Conservation (phyloP, 2,329 filamentous ascomycete genomes). For the Endoconidiophora laricicola region DNA sequence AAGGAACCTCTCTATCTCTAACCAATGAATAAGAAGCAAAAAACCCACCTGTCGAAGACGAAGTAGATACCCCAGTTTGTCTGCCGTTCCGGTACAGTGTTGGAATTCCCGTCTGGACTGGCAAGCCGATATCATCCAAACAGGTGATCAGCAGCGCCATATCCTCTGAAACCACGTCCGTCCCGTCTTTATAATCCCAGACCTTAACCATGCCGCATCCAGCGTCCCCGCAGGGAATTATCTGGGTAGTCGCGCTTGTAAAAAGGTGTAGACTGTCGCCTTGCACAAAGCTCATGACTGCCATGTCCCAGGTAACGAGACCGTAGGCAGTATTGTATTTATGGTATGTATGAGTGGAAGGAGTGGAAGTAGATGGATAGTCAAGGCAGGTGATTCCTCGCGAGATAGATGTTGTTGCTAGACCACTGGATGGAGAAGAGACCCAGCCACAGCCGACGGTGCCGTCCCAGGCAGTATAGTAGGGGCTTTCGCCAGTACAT, state of each 20-base stretch:
- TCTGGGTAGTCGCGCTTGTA: slow-evolving; percentile 5
- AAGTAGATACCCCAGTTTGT: too few species aligned
- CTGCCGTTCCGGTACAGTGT: background rate
- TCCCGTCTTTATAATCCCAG: slow-evolving; percentile 2
- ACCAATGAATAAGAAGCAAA: too few species aligned
- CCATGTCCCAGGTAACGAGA: background rate
- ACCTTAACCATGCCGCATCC: slow-evolving; percentile 7
- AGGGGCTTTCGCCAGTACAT: slow-evolving; percentile 2
- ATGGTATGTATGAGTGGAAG: background rate
- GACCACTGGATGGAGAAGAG: background rate
- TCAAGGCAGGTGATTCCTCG: slow-evolving; percentile 3
- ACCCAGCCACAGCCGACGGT: slow-evolving; percentile 9
- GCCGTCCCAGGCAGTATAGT: slow-evolving; percentile 10
- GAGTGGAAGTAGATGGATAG: background rate
- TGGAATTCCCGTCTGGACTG: background rate
- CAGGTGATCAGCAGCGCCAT: slow-evolving; percentile 5
- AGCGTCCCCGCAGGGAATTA: background rate
- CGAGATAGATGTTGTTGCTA: slow-evolving; percentile 3
- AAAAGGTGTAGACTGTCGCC: slow-evolving; percentile 10
- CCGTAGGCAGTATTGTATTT: too few species aligned
- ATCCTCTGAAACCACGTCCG: background rate
- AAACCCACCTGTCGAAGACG: too few species aligned
- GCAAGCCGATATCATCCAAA: slow-evolving; percentile 8
- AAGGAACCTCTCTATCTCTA: too few species aligned
- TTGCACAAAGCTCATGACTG: slow-evolving; percentile 2